Base-by-base conservation (phyloP, 306 rosid genomes). In the Senna tora region DNA sequence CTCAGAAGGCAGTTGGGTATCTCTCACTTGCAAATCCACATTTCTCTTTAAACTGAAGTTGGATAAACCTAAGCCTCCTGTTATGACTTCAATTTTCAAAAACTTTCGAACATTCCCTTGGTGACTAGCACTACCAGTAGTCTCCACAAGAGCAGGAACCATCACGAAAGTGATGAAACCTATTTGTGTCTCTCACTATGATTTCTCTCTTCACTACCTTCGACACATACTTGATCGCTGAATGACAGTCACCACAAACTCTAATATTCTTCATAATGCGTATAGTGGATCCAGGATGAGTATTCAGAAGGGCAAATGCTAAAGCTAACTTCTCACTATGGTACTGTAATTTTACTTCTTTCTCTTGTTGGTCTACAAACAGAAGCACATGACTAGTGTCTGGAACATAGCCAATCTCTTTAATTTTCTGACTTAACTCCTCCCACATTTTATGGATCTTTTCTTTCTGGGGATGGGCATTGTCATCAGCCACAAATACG, bases 231-330 rank as follows among this genome's bases (percentile, higher is more conserved):
- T 82, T 82, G 17, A 82, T 69, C 30, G 86, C 80, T 6, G 82
- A 78, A 71, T 82, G 86, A 67, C 86, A 82, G 75, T 82, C 83
- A 74, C 80, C 86, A 65, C 86, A 82, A 45, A 82, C 83, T 75
- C 86, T 74, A 32, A 82, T 82, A 52, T 82, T 82, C 68, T 82
- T 78, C 83, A 78, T 82, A 21, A 82, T 82, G 33, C 77, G 86
- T 36, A 82, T 74, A 33, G 75, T 65, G 49, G 36, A 82, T 78
- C 83, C 86, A 15, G 80, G 77, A 49, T 80, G 30, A 69, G 83
- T 64, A 70, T 78, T 77, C 25, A 82, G 14, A 69, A 82, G 80
- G 41, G 86, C 67, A 78, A 78, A 82, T 58, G 86, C 86, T 51
- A 82, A 76, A 74, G 83, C 83, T 76, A 82, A 52, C 75, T 82